Base-by-base conservation (phyloP, 768 basidiomycete species). In the Termitomyces sp. region DNA sequence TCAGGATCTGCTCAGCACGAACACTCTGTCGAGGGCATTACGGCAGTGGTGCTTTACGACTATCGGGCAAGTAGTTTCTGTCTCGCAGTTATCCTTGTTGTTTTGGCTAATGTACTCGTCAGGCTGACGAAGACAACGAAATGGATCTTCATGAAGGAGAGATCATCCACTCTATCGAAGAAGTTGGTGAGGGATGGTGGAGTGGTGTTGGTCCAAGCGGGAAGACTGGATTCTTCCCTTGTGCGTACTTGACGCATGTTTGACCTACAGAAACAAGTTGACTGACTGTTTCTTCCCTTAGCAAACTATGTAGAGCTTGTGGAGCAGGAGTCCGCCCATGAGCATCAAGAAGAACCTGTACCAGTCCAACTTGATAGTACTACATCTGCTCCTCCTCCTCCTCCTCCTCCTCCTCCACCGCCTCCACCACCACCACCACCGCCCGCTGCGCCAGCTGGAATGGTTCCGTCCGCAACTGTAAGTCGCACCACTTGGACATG, bases 121-220 rank as follows among this genome's bases (percentile, higher is more conserved):
- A 88, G 84, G 90, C 89, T 16, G 77, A 85, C 11, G 92, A 93
- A 71, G 90, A 93, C 59, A 94, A 94, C 65, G 95, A 98, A 68
- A 84, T 98, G 75, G 70, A 70, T 56, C 78, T 97, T 24, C 62
- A 74, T 1, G 94, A 96, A 69, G 92, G 92, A 46, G 92, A 95
- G 66, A 71, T 86, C 36, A 84, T 97, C 50, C 84, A 88, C 56
- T 82, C 89, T 61, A 84, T 96, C 48, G 90, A 94, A 70, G 85
- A 91, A 70, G 71, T 92, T 16, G 92, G 88, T 62, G 90, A 92
- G 63, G 90, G 91, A 6, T 98, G 95, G 95, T 97, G 94, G 95
- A 81, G 77, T 57, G 95, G 92, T 22, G 76, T 84, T 50, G 86
- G 85, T 32, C 72, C 77, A 43, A 80, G 76, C 24, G 93, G 92